Evolutionary conservation across 2,329 filamentous ascomycete genomes (phyloP), one percentile per base, ranked within the genome.

Genomic region (Sporothrix inflata): DNA sequence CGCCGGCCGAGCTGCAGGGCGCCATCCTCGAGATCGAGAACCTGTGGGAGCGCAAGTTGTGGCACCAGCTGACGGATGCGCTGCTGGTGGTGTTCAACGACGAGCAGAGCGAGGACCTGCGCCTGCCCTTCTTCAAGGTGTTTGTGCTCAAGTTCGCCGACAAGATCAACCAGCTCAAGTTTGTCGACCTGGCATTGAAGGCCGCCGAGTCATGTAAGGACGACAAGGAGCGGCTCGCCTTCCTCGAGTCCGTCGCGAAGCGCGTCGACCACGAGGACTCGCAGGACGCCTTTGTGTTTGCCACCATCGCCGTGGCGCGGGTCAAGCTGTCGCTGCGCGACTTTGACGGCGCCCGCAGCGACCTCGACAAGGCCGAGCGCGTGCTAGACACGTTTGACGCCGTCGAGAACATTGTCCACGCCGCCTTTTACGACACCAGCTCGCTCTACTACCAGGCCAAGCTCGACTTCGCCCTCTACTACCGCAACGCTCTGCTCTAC

Each of bases 121-220:
- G 95, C 79, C 88, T 99, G 84, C 86, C 90, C 73, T 92, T 99
- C 82, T 99, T 96, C 87, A 94, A 96, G 84, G 90, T 90, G 78
- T 99, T 99, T 85, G 92, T 99, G 82, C 89, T 95, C 81, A 96
- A 92, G 82, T 99, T 99, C 80, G 94, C 94, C 76, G 94, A 97
- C 81, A 98, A 97, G 87, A 98, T 99, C 87, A 99, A 98, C 84
- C 95, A 98, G 85, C 87, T 99, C 75, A 98, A 98, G 87, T 91
- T 98, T 77, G 96, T 99, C 76, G 91, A 93, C 76, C 85, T 99
- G 76, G 96, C 94, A 19, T 84, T 98, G 80, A 93, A 92, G 83
- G 93, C 96, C 61, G 94, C 94, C 70, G 90, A 91, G 78, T 91
- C 97, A 84, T 97, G 92, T 82, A 87, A 88, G 85, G 95, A 96